Evolutionary conservation across 2,329 filamentous ascomycete species (phyloP).

Genomic region (Epichloe festucae): DNA sequence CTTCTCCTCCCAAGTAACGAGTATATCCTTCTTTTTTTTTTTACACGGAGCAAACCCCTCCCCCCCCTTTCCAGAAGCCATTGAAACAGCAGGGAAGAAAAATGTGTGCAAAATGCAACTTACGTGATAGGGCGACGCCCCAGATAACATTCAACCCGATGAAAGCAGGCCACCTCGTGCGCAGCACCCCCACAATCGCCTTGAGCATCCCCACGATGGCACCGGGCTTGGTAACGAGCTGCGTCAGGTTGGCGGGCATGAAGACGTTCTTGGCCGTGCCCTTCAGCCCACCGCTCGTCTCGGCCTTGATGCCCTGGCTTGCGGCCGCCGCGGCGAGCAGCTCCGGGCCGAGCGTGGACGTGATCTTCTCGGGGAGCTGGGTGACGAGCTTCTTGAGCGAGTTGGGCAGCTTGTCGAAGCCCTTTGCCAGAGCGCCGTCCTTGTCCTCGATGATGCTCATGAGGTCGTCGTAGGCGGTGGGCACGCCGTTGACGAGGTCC

Average conservation of each 20-base stretch:
- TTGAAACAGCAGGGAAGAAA: not conserved
- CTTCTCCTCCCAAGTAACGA: not conserved
- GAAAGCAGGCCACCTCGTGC: conserved; percentile 78
- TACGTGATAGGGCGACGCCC: conserved; percentile 78
- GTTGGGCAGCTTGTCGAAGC: conserved; percentile 56
- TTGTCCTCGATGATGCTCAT: conserved; percentile 46
- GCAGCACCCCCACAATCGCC: conserved; percentile 82
- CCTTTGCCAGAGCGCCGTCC: conserved; percentile 44
- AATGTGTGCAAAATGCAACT: conserved; percentile 19
- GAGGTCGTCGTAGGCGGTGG: conserved; percentile 88
- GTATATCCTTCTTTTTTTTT: no score
- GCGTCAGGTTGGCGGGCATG: conserved; percentile 59
- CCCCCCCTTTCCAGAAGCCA: no score
- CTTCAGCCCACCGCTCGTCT: conserved; percentile 43
- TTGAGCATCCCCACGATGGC: conserved; percentile 72
- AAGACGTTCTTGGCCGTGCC: conserved; percentile 54
- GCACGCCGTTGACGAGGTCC: conserved; percentile 82
- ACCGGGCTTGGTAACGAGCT: conserved; percentile 76
- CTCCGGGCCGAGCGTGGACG: conserved; percentile 63
- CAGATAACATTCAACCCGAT: conserved; percentile 85
- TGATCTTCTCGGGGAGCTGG: conserved; percentile 71
- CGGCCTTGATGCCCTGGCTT: conserved; percentile 50
- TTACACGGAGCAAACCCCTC: no score
- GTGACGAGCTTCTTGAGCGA: conserved; percentile 80
- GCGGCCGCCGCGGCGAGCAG: conserved; percentile 67